Evolutionary conservation across 2,329 filamentous ascomycete genomes (phyloP).

Genomic region (Cordyceps militaris): DNA sequence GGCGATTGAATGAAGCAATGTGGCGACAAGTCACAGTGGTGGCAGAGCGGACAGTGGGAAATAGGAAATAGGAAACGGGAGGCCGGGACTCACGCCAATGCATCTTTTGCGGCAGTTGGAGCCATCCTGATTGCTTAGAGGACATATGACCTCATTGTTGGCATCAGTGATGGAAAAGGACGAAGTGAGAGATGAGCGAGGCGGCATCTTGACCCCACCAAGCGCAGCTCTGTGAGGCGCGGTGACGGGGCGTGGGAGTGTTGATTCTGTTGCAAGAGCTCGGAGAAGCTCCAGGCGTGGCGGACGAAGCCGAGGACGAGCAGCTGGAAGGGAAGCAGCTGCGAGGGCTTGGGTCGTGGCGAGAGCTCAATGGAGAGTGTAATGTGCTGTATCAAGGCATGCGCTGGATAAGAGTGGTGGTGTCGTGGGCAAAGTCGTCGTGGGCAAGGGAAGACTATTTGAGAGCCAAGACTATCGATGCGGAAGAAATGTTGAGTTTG

Average conservation of each 20-base stretch:
- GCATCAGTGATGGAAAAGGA: constrained; percentile 89
- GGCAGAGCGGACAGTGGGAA: neutral
- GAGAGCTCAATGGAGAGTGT: neutral
- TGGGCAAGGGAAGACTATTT: neutral
- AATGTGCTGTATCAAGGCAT: neutral
- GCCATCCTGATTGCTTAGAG: constrained; percentile 90
- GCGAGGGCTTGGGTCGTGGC: neutral
- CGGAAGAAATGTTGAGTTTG: neutral
- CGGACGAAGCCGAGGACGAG: neutral
- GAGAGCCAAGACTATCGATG: neutral
- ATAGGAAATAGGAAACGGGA: neutral
- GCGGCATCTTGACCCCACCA: constrained; percentile 74
- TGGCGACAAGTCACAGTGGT: neutral
- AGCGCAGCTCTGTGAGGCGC: constrained; percentile 25
- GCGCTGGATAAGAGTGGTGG: neutral
- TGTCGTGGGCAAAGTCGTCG: neutral
- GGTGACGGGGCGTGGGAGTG: neutral
- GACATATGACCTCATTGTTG: constrained; percentile 95
- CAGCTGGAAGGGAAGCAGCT: neutral
- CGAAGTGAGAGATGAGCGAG: constrained; percentile 76
- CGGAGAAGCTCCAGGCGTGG: neutral
- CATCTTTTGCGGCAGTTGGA: constrained; percentile 96
- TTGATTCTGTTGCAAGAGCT: neutral
- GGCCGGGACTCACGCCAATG: constrained; percentile 73
- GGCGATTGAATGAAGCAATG: neutral